Percentiles rank a stretch among this genome's conserved stretches.
Evolutionary conservation across 306 rosid species (phyloP).

Genomic region (Glycine latifolia): DNA sequence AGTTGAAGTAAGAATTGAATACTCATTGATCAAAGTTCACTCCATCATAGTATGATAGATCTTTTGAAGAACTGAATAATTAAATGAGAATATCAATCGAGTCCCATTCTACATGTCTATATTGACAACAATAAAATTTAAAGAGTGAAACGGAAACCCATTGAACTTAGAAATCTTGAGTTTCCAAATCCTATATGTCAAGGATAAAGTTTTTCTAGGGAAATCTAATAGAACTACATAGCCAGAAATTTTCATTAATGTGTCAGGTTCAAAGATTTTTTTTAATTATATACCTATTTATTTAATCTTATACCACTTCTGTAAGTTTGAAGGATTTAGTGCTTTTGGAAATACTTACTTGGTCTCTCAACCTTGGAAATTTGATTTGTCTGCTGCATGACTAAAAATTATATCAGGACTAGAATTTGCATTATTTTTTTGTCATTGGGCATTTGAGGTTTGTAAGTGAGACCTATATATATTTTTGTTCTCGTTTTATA

Average conservation of each 20-base stretch:
- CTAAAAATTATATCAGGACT: conserved; percentile 9
- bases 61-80: conserved; percentile 21
- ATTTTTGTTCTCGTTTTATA: conserved; percentile 22
- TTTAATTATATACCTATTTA: neutral
- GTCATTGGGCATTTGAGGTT: conserved; percentile 3
- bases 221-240: neutral
- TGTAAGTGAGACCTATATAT: neutral
- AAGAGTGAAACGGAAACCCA: neutral
- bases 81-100: neutral
- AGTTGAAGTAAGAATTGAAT: conserved; percentile 6
- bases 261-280: neutral
- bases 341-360: conserved; percentile 3
- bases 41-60: conserved; percentile 9
- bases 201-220: conserved; percentile 24
- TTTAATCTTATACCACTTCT: neutral
- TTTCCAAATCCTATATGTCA: conserved; percentile 28
- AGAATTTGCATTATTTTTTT: neutral
- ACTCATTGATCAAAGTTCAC: conserved; percentile 26
- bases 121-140: neutral
- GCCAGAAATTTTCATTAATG: conserved; percentile 25
- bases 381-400: neutral
- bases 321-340: conserved; percentile 10
- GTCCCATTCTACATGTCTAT: neutral
- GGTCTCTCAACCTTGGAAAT: conserved; percentile 12
- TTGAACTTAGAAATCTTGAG: neutral